phyloP scores from a whole-genome alignment of 2,329 filamentous ascomycete species.

The Hypoxylon sp. region DNA sequence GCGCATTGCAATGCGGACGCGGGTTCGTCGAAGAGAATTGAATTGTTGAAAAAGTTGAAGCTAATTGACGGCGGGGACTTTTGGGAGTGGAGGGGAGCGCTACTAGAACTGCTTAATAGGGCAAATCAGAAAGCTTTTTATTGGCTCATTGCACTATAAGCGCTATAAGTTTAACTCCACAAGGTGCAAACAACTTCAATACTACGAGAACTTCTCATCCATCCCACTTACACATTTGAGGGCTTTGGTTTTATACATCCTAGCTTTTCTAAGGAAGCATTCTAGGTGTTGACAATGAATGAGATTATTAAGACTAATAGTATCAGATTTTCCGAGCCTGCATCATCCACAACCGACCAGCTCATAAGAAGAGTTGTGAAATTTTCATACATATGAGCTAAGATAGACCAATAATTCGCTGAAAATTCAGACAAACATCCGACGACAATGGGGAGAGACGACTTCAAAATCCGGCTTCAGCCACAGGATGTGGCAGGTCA shows the following conservation, averaged over 20 bases:
- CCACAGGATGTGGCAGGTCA: slow-evolving; percentile 51
- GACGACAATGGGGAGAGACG: slow-evolving; percentile 39
- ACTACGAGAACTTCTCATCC: slow-evolving; percentile 19
- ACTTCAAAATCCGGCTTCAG: slow-evolving; percentile 54
- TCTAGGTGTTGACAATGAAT: slow-evolving; percentile 16
- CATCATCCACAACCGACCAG: slow-evolving; percentile 1
- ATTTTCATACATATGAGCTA: slow-evolving; percentile 18
- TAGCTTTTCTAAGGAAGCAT: neutral
- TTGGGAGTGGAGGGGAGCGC: neutral
- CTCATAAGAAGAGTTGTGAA: slow-evolving; percentile 6
- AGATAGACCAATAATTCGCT: slow-evolving; percentile 7
- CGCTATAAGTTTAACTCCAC: slow-evolving; percentile 37
- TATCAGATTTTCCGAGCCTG: slow-evolving; percentile 1
- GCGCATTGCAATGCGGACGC: slow-evolving; percentile 48
- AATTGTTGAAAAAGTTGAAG: slow-evolving; percentile 23
- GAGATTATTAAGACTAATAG: slow-evolving; percentile 1
- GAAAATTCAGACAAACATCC: neutral
- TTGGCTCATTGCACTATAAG: slow-evolving; percentile 7
- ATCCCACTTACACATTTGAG: slow-evolving; percentile 10
- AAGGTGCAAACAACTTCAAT: slow-evolving; percentile 17
- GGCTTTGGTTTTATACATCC: neutral
- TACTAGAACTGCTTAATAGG: slow-evolving; percentile 5
- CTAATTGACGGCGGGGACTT: slow-evolving; percentile 2
- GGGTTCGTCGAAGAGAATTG: slow-evolving; percentile 19
- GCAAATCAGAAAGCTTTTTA: neutral